A percentile compares a stretch with the other conserved stretches of the same genome.
phyloP scores from a whole-genome alignment of 768 basidiomycete species.

The Collybia sordida region DNA sequence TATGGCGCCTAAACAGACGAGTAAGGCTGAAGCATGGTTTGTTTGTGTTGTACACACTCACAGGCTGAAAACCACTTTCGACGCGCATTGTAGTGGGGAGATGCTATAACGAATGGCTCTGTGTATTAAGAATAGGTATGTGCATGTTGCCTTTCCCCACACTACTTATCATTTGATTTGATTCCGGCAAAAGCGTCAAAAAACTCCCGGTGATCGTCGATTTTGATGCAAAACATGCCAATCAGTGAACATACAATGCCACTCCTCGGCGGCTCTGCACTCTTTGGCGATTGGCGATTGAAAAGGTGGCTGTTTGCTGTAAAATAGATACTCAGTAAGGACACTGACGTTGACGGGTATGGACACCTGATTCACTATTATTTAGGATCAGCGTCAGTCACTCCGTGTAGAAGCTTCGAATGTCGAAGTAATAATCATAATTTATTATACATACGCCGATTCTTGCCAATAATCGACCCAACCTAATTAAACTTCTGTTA shows the following conservation, averaged over 20 bases:
- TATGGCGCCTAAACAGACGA: conserved; percentile 42
- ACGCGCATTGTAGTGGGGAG: conserved; percentile 44
- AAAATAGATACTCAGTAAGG: no score
- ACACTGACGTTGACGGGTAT: no score
- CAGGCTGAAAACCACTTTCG: conserved; percentile 68
- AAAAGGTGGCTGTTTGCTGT: not conserved
- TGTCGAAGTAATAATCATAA: no score
- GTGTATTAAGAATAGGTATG: not conserved
- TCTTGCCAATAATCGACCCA: no score
- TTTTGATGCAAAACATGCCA: conserved; percentile 5
- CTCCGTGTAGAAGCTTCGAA: no score
- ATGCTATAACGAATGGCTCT: not conserved
- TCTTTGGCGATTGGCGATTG: not conserved
- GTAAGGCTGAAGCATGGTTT: not conserved
- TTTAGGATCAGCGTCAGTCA: no score
- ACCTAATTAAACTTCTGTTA: no score
- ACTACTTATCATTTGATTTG: conserved; percentile 6
- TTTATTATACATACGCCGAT: no score
- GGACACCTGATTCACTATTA: no score
- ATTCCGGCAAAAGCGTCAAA: not conserved
- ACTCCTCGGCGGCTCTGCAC: not conserved
- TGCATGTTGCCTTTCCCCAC: not conserved
- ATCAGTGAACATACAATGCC: not conserved
- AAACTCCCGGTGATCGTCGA: not conserved
- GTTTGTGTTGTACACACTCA: conserved; percentile 17